These are phyloP conservation scores for Picocystis salinarum DNA, from an alignment of 139 green algal species.

Conservation along the genomic window DNA sequence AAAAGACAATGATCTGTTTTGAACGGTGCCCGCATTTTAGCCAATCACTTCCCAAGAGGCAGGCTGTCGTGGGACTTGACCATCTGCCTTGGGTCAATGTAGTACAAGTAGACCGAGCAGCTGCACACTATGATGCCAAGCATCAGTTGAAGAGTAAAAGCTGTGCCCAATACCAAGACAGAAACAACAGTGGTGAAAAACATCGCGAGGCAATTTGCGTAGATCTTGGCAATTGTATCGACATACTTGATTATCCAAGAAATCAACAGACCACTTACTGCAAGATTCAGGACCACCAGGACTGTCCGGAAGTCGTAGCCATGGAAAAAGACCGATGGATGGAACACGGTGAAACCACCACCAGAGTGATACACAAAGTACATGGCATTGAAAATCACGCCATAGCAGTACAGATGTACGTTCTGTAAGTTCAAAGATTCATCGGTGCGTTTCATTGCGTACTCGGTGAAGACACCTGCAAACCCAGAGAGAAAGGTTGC, in stretches of 20 bases:
- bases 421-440: constrained; percentile 18
- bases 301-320: constrained; percentile 3
- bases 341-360: too few species aligned
- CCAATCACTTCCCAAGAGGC: too few species aligned
- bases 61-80: too few species aligned
- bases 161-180: constrained; percentile 24
- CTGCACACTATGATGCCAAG: constrained; percentile 32
- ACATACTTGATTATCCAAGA: constrained; percentile 56
- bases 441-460: constrained; percentile 16
- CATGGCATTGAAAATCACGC: constrained; percentile 11
- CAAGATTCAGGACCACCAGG: constrained; percentile 11
- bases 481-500: background rate
- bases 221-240: constrained; percentile 50
- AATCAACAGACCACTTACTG: constrained; percentile 25
- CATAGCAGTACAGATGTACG: constrained; percentile 14
- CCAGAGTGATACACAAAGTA: too few species aligned
- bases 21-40: too few species aligned
- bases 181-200: constrained; percentile 34
- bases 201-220: constrained; percentile 46
- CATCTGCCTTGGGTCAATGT: too few species aligned
- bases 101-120: too few species aligned
- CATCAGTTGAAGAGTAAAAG: constrained; percentile 24
- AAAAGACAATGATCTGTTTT: too few species aligned
- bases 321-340: constrained; percentile 2
- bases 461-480: constrained; percentile 15